These are phyloP conservation scores for Hericium coralloides DNA, from an alignment of 768 basidiomycete species.

Conservation along the genomic window DNA sequence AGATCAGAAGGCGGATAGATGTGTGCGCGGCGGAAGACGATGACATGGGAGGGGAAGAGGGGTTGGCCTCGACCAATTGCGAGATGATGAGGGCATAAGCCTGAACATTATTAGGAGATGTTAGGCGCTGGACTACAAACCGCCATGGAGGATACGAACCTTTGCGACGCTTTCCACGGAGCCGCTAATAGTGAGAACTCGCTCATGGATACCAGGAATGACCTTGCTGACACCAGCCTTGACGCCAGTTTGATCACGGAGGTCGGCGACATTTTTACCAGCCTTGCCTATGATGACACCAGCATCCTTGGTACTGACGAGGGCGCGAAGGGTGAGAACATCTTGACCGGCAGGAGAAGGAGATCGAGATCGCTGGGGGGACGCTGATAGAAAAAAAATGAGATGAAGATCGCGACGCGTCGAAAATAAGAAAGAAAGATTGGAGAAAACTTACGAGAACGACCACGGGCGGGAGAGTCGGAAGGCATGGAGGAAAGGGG, in stretches of 20 bases:
- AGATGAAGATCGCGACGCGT: slow-evolving; percentile 16
- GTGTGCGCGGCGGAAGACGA: slow-evolving; percentile 57
- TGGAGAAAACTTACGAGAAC: slow-evolving; percentile 35
- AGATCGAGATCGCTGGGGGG: slow-evolving; percentile 63
- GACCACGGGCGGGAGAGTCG: slow-evolving; percentile 47
- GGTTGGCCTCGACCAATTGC: slow-evolving; percentile 78
- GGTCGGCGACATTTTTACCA: slow-evolving; percentile 95
- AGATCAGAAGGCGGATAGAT: slow-evolving; percentile 94
- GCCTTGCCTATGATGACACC: slow-evolving; percentile 96
- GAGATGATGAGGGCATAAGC: slow-evolving; percentile 93
- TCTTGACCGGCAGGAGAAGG: slow-evolving; percentile 65
- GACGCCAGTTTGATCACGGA: slow-evolving; percentile 91
- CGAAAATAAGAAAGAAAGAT: slow-evolving; percentile 5
- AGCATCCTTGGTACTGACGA: slow-evolving; percentile 95
- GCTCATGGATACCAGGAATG: slow-evolving; percentile 94
- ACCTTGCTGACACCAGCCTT: slow-evolving; percentile 99
- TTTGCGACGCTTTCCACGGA: slow-evolving; percentile 89
- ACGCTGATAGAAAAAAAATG: slow-evolving; percentile 28
- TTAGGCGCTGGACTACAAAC: slow-evolving; percentile 5
- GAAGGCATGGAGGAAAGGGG: slow-evolving; percentile 46
- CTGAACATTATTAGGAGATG: slow-evolving; percentile 27
- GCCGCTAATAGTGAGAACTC: slow-evolving; percentile 91
- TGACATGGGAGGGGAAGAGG: slow-evolving; percentile 64
- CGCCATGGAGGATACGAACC: slow-evolving; percentile 32
- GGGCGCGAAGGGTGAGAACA: slow-evolving; percentile 82